phyloP scores from a whole-genome alignment of 2,329 filamentous ascomycete species.

The Trichoderma atrobrunneum region DNA sequence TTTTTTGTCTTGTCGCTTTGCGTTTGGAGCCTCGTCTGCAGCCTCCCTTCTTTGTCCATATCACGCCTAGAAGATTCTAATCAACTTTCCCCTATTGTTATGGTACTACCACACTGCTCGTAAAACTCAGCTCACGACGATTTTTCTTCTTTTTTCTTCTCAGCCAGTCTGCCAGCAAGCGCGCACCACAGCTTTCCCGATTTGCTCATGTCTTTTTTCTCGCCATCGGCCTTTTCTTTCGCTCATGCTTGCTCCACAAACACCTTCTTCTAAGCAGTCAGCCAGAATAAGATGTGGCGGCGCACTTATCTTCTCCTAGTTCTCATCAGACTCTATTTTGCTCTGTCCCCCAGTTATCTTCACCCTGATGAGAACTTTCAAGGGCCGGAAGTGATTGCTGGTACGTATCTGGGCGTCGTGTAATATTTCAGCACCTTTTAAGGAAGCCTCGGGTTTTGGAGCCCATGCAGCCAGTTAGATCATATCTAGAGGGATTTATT shows the following conservation, averaged over 20 bases:
- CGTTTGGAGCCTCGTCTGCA: background rate
- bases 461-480: background rate
- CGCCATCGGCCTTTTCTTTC: conserved; percentile 19
- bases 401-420: conserved; percentile 51
- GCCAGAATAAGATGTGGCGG: conserved; percentile 71
- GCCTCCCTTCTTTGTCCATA: conserved; percentile 1
- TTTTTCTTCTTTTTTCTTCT: background rate
- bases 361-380: conserved; percentile 99
- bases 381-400: conserved; percentile 93
- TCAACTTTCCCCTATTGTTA: background rate
- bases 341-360: conserved; percentile 89
- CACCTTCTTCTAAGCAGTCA: conserved; percentile 17
- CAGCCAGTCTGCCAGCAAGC: conserved; percentile 1
- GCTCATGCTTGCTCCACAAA: conserved; percentile 30
- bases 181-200: background rate
- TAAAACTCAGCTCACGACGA: background rate
- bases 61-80: background rate
- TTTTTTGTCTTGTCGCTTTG: background rate
- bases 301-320: conserved; percentile 82
- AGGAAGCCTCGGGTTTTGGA: background rate
- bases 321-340: conserved; percentile 87
- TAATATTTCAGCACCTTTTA: background rate
- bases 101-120: conserved; percentile 11
- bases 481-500: background rate
- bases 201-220: conserved; percentile 23